Conservation (phyloP, 2,329 filamentous ascomycete genomes). For the Stagonosporopsis tanaceti region DNA sequence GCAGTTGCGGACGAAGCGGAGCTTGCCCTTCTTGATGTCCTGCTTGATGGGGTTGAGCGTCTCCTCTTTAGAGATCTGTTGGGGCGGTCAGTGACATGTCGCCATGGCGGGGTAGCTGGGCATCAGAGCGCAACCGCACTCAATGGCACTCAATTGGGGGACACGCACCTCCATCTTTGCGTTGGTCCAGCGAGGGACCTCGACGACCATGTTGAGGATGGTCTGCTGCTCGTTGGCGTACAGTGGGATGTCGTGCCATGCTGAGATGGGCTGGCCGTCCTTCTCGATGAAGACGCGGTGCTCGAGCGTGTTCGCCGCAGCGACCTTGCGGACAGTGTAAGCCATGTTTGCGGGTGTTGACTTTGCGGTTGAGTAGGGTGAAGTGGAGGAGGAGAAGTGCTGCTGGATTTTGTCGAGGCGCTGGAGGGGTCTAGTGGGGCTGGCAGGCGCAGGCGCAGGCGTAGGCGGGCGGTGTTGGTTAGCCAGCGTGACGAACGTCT, state of each 20-base stretch:
- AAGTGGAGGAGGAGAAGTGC: constrained; percentile 47
- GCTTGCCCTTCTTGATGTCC: constrained; percentile 99
- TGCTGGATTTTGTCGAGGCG: constrained; percentile 52
- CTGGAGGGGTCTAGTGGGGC: constrained; percentile 51
- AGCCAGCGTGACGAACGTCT: constrained; percentile 51
- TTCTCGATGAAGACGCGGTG: constrained; percentile 98
- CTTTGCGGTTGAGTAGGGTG: constrained; percentile 30
- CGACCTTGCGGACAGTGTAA: constrained; percentile 88
- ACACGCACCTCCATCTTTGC: constrained; percentile 93
- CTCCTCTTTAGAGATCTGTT: constrained; percentile 97
- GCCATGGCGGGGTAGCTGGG: constrained; percentile 22
- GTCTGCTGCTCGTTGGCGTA: constrained; percentile 97
- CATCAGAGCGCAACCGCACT: neutral
- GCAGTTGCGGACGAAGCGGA: constrained; percentile 99
- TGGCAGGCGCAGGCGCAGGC: constrained; percentile 40
- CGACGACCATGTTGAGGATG: constrained; percentile 98
- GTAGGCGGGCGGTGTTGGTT: constrained; percentile 44
- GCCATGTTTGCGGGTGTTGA: constrained; percentile 56
- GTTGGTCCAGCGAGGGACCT: constrained; percentile 99
- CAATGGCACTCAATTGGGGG: constrained; percentile 17
- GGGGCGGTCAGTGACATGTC: constrained; percentile 29
- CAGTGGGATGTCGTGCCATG: constrained; percentile 98
- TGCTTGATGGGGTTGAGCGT: constrained; percentile 99
- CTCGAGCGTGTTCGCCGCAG: constrained; percentile 89
- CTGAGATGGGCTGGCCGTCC: constrained; percentile 91